Evolutionary conservation across 352 stramenopile genomes (phyloP).

Genomic region (Nothophytophthora sp.): DNA sequence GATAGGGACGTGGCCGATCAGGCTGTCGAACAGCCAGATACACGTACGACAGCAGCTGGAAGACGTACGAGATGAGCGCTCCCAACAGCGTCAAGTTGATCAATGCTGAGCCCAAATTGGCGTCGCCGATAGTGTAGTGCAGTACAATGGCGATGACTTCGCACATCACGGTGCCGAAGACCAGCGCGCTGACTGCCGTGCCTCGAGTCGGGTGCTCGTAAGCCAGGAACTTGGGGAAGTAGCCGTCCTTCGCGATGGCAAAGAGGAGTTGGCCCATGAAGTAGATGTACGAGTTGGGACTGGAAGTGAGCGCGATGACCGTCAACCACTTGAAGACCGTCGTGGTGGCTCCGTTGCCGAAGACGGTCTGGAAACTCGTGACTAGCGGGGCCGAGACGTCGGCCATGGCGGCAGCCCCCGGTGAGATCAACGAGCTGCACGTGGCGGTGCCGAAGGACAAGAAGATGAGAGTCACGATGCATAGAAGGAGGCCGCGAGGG

Average conservation of each 20-base stretch:
- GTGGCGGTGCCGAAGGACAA: slow-evolving; percentile 47
- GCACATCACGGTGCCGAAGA: slow-evolving; percentile 26
- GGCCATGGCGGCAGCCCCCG: slow-evolving; percentile 32
- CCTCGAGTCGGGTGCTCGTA: slow-evolving; percentile 29
- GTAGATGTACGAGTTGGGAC: slow-evolving; percentile 62
- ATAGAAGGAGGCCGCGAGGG: slow-evolving; percentile 42
- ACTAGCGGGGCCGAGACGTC: slow-evolving; percentile 33
- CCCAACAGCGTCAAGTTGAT: slow-evolving; percentile 56
- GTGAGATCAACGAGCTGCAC: slow-evolving; percentile 54
- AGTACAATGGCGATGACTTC: slow-evolving; percentile 35
- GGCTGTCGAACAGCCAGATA: slow-evolving; percentile 35
- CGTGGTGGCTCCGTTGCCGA: slow-evolving; percentile 47
- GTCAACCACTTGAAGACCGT: slow-evolving; percentile 49
- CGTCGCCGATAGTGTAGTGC: slow-evolving; percentile 45
- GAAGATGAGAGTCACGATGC: slow-evolving; percentile 42
- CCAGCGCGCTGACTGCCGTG: slow-evolving; percentile 37
- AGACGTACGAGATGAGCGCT: slow-evolving; percentile 50
- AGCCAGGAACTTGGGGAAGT: slow-evolving; percentile 39
- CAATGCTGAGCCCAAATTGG: slow-evolving; percentile 42
- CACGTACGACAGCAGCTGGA: slow-evolving; percentile 51
- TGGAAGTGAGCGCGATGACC: slow-evolving; percentile 44
- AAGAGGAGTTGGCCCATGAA: slow-evolving; percentile 53
- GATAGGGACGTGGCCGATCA: slow-evolving; percentile 37
- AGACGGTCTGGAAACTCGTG: slow-evolving; percentile 52
- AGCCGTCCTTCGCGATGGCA: slow-evolving; percentile 52